A percentile compares a stretch with the other conserved stretches of the same genome.
Evolutionary conservation across 2,329 filamentous ascomycete species (phyloP).

Genomic region (Microdochium paspali): DNA sequence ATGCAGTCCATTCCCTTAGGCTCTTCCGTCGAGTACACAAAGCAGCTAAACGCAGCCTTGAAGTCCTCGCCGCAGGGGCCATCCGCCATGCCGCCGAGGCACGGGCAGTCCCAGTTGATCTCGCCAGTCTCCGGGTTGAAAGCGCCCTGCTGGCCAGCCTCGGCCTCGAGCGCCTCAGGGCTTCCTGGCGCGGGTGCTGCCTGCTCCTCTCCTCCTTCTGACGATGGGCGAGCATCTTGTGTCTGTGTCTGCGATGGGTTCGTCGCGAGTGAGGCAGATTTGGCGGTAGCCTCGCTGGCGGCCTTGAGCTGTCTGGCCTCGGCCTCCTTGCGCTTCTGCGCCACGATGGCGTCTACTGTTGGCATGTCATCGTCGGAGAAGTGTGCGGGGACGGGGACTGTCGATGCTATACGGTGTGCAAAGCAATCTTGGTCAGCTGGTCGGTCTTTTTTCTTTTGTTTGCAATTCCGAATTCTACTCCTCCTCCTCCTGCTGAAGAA

Average conservation of each 20-base stretch:
- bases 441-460: too few species aligned
- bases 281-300: slow-evolving; percentile 17
- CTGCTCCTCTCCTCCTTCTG: not conserved
- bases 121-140: slow-evolving; percentile 98
- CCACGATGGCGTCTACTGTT: slow-evolving; percentile 58
- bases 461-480: not conserved
- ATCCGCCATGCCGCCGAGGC: slow-evolving; percentile 91
- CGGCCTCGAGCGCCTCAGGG: slow-evolving; percentile 57
- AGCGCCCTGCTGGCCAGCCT: slow-evolving; percentile 78
- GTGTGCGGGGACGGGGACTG: slow-evolving; percentile 33
- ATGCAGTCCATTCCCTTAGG: slow-evolving; percentile 98
- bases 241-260: slow-evolving; percentile 9
- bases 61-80: slow-evolving; percentile 95
- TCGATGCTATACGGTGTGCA: slow-evolving; percentile 10
- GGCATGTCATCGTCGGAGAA: slow-evolving; percentile 48
- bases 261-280: slow-evolving; percentile 12
- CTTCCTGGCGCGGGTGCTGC: slow-evolving; percentile 17
- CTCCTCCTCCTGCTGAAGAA: not conserved
- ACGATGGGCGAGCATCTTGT: slow-evolving; percentile 9
- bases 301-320: slow-evolving; percentile 22
- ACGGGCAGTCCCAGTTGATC: slow-evolving; percentile 99
- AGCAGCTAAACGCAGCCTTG: slow-evolving; percentile 93
- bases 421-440: not conserved
- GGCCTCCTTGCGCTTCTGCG: slow-evolving; percentile 48
- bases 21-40: slow-evolving; percentile 89